Evolutionary conservation across 2,329 filamentous ascomycete genomes (phyloP), one percentile per base, ranked within the genome.

Genomic region (Plectosphaerella plurivora): DNA sequence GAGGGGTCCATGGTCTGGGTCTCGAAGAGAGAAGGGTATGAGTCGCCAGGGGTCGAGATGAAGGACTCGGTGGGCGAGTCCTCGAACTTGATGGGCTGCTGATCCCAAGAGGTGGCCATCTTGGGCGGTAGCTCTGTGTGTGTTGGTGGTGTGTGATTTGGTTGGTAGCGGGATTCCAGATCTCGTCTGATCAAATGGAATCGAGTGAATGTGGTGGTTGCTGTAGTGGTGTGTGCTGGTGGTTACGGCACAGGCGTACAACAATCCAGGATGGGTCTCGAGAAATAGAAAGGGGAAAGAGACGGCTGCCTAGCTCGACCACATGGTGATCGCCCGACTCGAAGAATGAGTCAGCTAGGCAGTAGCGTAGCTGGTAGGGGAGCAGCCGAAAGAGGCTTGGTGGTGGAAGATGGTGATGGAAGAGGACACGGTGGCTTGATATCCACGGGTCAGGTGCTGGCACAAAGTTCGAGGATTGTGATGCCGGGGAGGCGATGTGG

Each of bases 1-100:
- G 74, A 62, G 2, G 75, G 73, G 56, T 78, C 72, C 53, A 76
- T 65, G 2, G 73, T 71, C 10, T 61, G 45, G 12, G 18, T 67
- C 63, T 3, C 61, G 61, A 82, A 81, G 28, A 82, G 71, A 3
- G 78, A 74, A 12, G 77, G 65, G 62, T 74, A 77, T 56, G 69
- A 66, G 54, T 80, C 75, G 56, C 73, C 71, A 3, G 78, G 75
- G 1, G 72, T 68, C 3, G 79, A 81, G 37, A 81, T 64, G 45
- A 80, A 71, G 5, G 78, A 81, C 65, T 82, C 79, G 63, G 75
- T 68, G 3, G 78, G 78, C 41, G 78, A 82, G 53, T 70, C 61
- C 66, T 82, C 77, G 58, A 79, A 73, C 66, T 82, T 81, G 65
- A 77, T 47, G 68, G 70, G 66, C 64, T 70, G 66, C 64, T 70